A percentile compares a stretch with the other conserved stretches of the same genome.
These are phyloP conservation scores for Auricularia auricula-judae DNA, from an alignment of 768 basidiomycete genomes.

Conservation along the genomic window DNA sequence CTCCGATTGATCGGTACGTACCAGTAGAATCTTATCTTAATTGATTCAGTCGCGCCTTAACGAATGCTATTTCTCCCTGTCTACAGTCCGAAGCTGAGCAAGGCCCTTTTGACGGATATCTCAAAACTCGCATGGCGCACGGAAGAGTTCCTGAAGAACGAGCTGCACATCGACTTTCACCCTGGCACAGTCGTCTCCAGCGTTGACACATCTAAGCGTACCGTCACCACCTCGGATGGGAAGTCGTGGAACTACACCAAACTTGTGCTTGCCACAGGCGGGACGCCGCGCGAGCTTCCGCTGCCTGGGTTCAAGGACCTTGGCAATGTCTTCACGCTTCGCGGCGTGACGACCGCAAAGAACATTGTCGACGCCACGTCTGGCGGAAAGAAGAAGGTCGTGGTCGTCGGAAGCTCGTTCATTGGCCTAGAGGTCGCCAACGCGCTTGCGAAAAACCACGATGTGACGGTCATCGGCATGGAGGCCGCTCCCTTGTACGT, in stretches of 20 bases:
- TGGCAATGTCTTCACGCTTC: conserved; percentile 66
- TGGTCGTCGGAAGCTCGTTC: conserved; percentile 82
- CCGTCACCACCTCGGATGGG: conserved; percentile 18
- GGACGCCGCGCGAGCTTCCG: conserved; percentile 61
- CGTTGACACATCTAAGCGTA: conserved; percentile 47
- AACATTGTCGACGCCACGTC: conserved; percentile 42
- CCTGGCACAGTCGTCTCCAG: conserved; percentile 37
- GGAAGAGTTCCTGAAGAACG: conserved; percentile 64
- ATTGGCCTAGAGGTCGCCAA: conserved; percentile 88
- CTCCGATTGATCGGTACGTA: conserved; percentile 71
- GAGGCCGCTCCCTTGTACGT: conserved; percentile 57
- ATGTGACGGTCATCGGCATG: conserved; percentile 77
- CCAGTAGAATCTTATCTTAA: neutral
- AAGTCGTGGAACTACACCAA: conserved; percentile 43
- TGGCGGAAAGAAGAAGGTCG: conserved; percentile 60
- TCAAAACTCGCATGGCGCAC: conserved; percentile 67
- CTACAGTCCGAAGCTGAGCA: conserved; percentile 75
- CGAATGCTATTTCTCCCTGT: neutral
- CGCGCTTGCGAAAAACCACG: conserved; percentile 62
- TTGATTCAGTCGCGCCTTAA: too few relatives aligned
- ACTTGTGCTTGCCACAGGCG: conserved; percentile 72
- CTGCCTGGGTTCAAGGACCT: conserved; percentile 57
- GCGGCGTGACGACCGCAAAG: conserved; percentile 59
- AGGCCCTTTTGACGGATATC: conserved; percentile 67
- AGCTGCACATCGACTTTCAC: conserved; percentile 57